Base-by-base conservation (phyloP, 2,329 filamentous ascomycete genomes). In the Cercospora sesami region DNA sequence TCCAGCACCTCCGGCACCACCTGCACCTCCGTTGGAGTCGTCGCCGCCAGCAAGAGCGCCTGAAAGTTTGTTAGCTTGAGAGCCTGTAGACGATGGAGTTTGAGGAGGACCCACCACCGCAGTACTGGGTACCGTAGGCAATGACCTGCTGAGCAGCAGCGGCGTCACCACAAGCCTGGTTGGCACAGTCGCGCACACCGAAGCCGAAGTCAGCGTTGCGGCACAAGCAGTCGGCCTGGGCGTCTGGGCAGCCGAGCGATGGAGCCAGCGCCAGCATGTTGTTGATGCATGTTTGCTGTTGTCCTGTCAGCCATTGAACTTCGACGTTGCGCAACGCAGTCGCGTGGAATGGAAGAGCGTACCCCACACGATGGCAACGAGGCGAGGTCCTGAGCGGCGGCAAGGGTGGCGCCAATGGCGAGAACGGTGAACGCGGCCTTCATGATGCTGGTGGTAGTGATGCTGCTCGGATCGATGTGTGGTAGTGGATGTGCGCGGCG, bases 101-200 rank as follows among this genome's bases (percentile, higher is more conserved):
- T 12, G 9, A 21, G 26, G 39, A 39, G 21, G 58, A 71, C 73
- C 70, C 63, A 77, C 75, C 69, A 36, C 65, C 42, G 73, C 78
- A 80, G 74, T 78, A 80, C 36, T 69, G 67, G 42, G 70, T 71
- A 64, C 78, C 78, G 73, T 74, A 80, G 12, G 74, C 59, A 66
- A 80, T 77, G 70, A 76, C 77, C 16, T 71, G 63, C 55, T 74
- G 59, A 26, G 77, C 77, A 18, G 75, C 72, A 1, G 65, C 23
- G 5, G 64, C 23, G 39, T 69, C 66, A 5, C 23, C 42, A 73
- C 79, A 80, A 58, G 77, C 75, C 73, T 79, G 57, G 67, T 77
- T 75, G 64, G 79, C 68, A 72, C 79, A 80, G 71, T 80, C 79
- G 63, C 79, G 78, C 28, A 80, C 74, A 70, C 79, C 79, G 71